These are phyloP conservation scores for Chrysosporium keratinophilum DNA, from an alignment of 2,329 filamentous ascomycete genomes.

Conservation along the genomic window DNA sequence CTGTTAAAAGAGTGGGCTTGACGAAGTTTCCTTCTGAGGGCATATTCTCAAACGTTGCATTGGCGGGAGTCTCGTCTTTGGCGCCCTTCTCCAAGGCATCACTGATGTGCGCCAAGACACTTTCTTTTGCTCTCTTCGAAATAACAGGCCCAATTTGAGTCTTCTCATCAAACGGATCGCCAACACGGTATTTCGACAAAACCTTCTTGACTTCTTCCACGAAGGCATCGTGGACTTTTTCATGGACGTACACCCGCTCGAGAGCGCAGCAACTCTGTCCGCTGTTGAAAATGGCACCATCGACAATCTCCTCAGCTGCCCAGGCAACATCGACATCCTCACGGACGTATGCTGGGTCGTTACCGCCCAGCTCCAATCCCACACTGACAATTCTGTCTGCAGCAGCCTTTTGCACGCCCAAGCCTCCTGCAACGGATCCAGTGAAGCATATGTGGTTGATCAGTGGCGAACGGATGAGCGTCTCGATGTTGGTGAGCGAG, in stretches of 20 bases:
- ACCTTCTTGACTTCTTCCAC: conserved; percentile 69
- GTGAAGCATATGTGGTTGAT: conserved; percentile 85
- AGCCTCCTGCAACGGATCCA: conserved; percentile 76
- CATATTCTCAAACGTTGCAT: conserved; percentile 61
- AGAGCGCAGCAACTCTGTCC: conserved; percentile 96
- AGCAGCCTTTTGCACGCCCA: conserved; percentile 76
- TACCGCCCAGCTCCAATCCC: conserved; percentile 84
- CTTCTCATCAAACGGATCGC: conserved; percentile 68
- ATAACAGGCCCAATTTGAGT: conserved; percentile 85
- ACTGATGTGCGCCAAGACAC: conserved; percentile 67
- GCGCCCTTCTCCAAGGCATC: conserved; percentile 78
- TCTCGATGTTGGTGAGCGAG: conserved; percentile 63
- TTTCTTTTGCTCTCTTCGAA: conserved; percentile 64
- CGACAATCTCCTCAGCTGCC: conserved; percentile 90
- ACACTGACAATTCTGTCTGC: conserved; percentile 75
- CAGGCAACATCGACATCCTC: conserved; percentile 77
- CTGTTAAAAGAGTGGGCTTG: conserved; percentile 68
- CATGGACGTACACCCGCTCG: conserved; percentile 83
- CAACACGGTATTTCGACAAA: conserved; percentile 69
- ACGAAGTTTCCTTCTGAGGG: conserved; percentile 80
- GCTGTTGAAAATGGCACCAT: conserved; percentile 94
- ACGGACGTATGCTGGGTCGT: conserved; percentile 85
- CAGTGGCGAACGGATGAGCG: conserved; percentile 64
- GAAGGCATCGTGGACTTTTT: conserved; percentile 73
- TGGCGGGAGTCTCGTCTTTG: conserved; percentile 71